Base-by-base conservation (phyloP, 2,329 filamentous ascomycete genomes). In the Camillea tinctor region DNA sequence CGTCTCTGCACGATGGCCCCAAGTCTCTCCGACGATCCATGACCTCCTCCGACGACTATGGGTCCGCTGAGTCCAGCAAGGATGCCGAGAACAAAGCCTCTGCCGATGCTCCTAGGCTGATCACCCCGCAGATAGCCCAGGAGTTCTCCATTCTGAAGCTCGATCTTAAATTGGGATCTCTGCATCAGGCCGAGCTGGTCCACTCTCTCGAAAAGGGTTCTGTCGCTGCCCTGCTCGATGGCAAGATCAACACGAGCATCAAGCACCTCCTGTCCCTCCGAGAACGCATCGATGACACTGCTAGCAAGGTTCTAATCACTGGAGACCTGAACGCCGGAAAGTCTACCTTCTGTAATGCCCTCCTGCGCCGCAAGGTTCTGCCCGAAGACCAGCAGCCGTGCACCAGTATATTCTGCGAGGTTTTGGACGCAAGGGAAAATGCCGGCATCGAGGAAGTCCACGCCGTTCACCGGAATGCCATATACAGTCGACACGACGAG, bases 371-470 rank as follows among this genome's bases (percentile, higher is more conserved):
- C 63, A 98, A 98, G 76, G 86, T 99, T 24, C 78, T 99, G 3
- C 95, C 95, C 0, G 95, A 98, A 76, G 95, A 99, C 69, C 94
- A 99, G 75, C 95, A 98, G 73, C 95, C 95, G 1, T 99, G 95
- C 76, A 99, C 95, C 1, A 95, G 92, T 76, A 97, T 99, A 59
- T 99, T 99, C 77, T 99, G 95, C 74, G 95, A 99, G 74, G 95
- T 99, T 2, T 77, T 99, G 60, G 93, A 99, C 75, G 90, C 91
- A 4, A 87, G 92, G 65, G 93, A 97, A 73, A 99, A 99, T 71
- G 88, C 87, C 26, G 91, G 92, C 1, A 75, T 97, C 1, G 95
- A 99, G 74, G 95, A 99, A 75, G 95, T 98, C 0, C 95, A 99
- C 71, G 95, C 94, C 0, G 90, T 99, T 15, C 93, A 96, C 71